Evolutionary conservation across 176 grass and related monocot genomes (phyloP).

Genomic region (Panicum miliaceum): DNA sequence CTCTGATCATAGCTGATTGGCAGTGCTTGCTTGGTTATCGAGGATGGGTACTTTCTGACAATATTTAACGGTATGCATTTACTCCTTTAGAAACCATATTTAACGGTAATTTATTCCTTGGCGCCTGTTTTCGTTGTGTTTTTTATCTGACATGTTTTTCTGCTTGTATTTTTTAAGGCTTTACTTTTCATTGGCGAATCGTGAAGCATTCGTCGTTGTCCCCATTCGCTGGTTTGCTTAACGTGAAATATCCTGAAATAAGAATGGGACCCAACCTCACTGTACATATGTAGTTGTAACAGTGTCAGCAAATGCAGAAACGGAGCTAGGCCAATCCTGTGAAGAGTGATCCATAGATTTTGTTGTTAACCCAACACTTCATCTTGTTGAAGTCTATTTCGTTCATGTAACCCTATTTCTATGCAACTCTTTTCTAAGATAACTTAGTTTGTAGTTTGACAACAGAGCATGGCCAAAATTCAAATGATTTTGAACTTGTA

Average conservation of each 20-base stretch:
- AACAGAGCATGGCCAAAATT: neutral
- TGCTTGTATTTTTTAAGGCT: conserved; percentile 28
- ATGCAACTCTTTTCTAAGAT: neutral
- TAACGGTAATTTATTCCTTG: neutral
- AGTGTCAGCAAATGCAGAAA: conserved; percentile 76
- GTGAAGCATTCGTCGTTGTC: conserved; percentile 34
- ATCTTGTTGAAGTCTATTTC: conserved; percentile 24
- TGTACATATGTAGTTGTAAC: conserved; percentile 74
- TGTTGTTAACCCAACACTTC: conserved; percentile 20
- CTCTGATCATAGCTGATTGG: conserved; percentile 51
- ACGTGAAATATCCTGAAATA: conserved; percentile 46
- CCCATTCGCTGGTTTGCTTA: conserved; percentile 30
- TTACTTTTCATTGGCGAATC: conserved; percentile 26
- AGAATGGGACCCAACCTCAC: conserved; percentile 38
- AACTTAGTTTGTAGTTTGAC: conserved; percentile 24
- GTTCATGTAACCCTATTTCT: neutral
- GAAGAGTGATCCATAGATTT: conserved; percentile 39
- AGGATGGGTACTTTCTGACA: conserved; percentile 54
- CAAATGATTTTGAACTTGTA: neutral
- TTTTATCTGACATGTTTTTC: conserved; percentile 33
- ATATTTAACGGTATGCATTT: conserved; percentile 32
- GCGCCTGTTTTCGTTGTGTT: neutral
- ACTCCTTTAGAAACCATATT: conserved; percentile 6
- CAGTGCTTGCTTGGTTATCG: conserved; percentile 51
- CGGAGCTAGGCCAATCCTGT: conserved; percentile 32